Evolutionary conservation across 2,329 filamentous ascomycete species (phyloP), one percentile per base, ranked within the genome.

Genomic region (Bipolaris sorokiniana): DNA sequence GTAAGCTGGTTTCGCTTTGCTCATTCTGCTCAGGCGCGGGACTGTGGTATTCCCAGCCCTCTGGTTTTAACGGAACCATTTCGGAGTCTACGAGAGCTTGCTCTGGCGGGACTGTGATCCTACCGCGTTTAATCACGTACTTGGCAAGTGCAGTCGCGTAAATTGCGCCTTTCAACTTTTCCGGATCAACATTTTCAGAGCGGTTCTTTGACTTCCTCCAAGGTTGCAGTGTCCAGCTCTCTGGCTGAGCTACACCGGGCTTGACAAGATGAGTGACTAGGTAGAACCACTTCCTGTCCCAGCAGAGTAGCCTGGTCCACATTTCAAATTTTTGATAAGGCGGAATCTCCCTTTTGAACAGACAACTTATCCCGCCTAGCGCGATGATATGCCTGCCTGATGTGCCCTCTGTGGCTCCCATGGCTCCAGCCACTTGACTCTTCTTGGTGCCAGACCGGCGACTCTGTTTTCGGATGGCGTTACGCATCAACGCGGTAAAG

Each of bases 21-120:
- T 59, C 48, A 7, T 44, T 51, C 11, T 71, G 62, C 13, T 62
- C 53, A 7, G 54, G 37, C 20, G 22, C 33, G 2, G 40, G 53
- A 1, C 56, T 59, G 11, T 63, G 57, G 40, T 69, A 75, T 1
- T 69, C 63, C 71, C 71, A 74, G 1, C 88, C 88, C 10, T 84
- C 87, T 0, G 92, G 91, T 46, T 88, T 83, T 55, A 84, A 79
- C 0, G 95, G 95, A 48, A 98, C 79, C 72, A 97, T 80, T 1
- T 88, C 87, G 48, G 88, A 89, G 34, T 88, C 84, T 41, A 85
- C 81, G 23, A 98, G 81, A 7, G 94, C 82, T 45, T 90, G 82
- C 65, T 92, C 89, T 0, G 95, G 93, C 63, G 93, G 87, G 3
- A 98, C 86, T 0, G 94, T 98, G 68, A 95, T 82, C 22, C 94